phyloP scores from a whole-genome alignment of 352 stramenopile genomes.

The Thraustotheca clavata region DNA sequence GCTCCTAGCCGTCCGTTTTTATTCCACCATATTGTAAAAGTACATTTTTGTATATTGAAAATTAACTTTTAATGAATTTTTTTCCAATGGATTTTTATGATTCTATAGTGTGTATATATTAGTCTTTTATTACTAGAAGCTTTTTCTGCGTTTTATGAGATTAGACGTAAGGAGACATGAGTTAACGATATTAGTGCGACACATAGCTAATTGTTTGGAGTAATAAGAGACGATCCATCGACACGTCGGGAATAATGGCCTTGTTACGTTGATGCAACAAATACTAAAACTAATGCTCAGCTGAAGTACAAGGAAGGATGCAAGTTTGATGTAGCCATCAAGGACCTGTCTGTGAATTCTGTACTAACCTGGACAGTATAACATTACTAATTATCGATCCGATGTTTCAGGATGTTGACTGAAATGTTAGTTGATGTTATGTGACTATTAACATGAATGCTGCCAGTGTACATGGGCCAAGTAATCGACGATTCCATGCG shows the following conservation, averaged over 20 bases:
- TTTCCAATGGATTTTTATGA: too few relatives aligned
- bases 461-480: not conserved
- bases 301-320: not conserved
- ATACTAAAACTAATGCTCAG: not conserved
- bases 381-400: not conserved
- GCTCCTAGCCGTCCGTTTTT: conserved; percentile 4
- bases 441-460: not conserved
- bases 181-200: not conserved
- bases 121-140: too few relatives aligned
- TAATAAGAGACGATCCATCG: conserved; percentile 4
- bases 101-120: too few relatives aligned
- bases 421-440: not conserved
- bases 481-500: not conserved
- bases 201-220: not conserved
- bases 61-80: not conserved
- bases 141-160: too few relatives aligned
- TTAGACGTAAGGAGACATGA: too few relatives aligned
- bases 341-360: too few relatives aligned
- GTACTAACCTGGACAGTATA: too few relatives aligned
- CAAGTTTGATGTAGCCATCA: too few relatives aligned
- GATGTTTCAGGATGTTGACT: not conserved
- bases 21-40: not conserved
- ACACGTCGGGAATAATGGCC: not conserved
- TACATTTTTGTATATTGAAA: not conserved
- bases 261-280: not conserved